Evolutionary conservation across 1,284 basidiomycete genomes (phyloP), one percentile per base, ranked within the genome.

Genomic region (Veloporphyrellus conicus): DNA sequence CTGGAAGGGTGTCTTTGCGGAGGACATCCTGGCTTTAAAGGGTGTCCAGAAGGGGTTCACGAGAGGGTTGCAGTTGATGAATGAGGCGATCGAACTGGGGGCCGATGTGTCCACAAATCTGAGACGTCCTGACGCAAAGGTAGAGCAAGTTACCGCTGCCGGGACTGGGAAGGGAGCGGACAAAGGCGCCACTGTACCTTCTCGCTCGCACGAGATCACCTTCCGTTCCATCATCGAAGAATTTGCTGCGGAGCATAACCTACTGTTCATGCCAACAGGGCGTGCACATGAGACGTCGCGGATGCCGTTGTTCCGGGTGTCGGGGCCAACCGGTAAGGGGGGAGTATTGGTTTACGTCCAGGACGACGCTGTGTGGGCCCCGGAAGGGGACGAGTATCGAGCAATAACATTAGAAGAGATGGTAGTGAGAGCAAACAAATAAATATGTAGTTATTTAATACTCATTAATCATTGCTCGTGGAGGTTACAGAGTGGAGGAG

Each of bases 201-300:
- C 76, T 6, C 75, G 82, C 32, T 70, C 75, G n/a, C 78, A 80
- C 54, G 86, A 79, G 73, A 88, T 95, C 56, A 93, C 92, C 0
- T 98, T 99, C 81, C 79, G 87, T 4, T 77, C 82, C 7, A 85
- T 99, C 45, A 90, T 93, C 37, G 93, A 97, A 64, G 93, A 97
- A 27, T 84, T 76, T 57, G 87, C 88, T 3, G 82, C 90, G 1
- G 70, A 80, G 19, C 82, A 89, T 63, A 93, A 99, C 68, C 69
- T 99, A 54, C 68, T 99, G 45, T 87, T 99, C 64, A 75, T 97
- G 38, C 90, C 93, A 3, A 83, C 86, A 4, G 91, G 92, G 4
- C 79, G 80, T 43, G 87, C 83, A 12, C 88, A 97, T 54, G 82
- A 87, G 54, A 74, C 71, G 36, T 91, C 90, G 10, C 82, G 93